Base-by-base conservation (phyloP, 768 basidiomycete genomes). In the Psilocybe tampanensis region DNA sequence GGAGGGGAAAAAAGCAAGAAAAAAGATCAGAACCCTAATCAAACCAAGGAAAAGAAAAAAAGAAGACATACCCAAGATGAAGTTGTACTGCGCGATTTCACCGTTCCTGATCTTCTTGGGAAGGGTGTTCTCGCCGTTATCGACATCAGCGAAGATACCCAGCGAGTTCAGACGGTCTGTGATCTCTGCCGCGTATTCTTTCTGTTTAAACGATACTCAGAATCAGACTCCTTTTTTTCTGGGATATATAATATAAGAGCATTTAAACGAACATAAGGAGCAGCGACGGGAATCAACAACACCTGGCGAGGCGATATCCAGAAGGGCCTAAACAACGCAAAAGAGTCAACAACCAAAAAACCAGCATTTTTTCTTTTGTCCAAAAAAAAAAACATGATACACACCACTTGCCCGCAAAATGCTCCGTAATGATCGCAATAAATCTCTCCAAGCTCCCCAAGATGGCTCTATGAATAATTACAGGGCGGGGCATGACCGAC, bases 221-320 rank as follows among this genome's bases (percentile, higher is more conserved):
- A 47, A 42, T 11, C 29, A 45, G 42, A 47, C 52, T 39, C 58
- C n/a, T n/a, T n/a, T n/a, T n/a, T n/a, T n/a, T n/a, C n/a, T n/a
- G n/a, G n/a, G n/a, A n/a, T n/a, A n/a, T n/a, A n/a, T n/a, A n/a
- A n/a, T n/a, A n/a, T n/a, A n/a, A n/a, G n/a, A n/a, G n/a, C n/a
- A n/a, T n/a, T n/a, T n/a, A n/a, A n/a, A n/a, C 90, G 68, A 68
- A 95, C 94, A 72, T 87, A 97, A 44, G 93, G 87, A 15, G 81
- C 84, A 8, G 95, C 93, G 17, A 98, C 94, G 1, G 97, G 97
- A 47, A 99, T 91, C 56, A 98, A 90, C 18, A 97, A 76, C 24
- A 96, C 88, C 74, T 98, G 97, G 33, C 97, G 84, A n/a, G 97
- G 97, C 0, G 92, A 95, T 48, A 98, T 66, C 97, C 97, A 99